Percentiles rank a stretch among this genome's conserved stretches.
Evolutionary conservation across 2,329 filamentous ascomycete genomes (phyloP).

Genomic region (Rhynchosporium agropyri): DNA sequence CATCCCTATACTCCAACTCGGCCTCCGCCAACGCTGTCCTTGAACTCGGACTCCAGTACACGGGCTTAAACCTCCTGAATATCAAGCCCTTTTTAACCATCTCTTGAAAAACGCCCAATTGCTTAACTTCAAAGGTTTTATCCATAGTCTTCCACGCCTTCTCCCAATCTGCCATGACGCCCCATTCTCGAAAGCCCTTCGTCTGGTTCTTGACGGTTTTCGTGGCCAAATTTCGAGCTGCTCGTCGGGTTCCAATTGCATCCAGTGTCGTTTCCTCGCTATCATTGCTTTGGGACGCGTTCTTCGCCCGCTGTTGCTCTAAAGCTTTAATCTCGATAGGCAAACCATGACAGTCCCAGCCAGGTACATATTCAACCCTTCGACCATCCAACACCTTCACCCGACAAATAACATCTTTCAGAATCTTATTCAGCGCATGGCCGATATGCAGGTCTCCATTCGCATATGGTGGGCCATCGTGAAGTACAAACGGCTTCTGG

Average conservation of each 20-base stretch:
- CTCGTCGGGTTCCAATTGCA: conserved; percentile 62
- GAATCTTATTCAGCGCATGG: conserved; percentile 93
- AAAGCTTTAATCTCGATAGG: conserved; percentile 97
- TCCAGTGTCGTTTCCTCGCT: conserved; percentile 45
- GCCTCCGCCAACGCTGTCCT: conserved; percentile 80
- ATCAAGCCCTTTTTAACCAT: conserved; percentile 75
- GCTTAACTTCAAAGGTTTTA: conserved; percentile 70
- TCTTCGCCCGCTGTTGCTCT: conserved; percentile 36
- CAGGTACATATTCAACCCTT: conserved; percentile 79
- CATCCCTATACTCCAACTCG: conserved; percentile 80
- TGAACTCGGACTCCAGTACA: conserved; percentile 84
- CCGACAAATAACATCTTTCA: conserved; percentile 91
- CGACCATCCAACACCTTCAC: conserved; percentile 78
- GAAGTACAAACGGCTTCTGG: conserved; percentile 70
- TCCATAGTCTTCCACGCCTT: conserved; percentile 80
- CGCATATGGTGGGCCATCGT: conserved; percentile 96
- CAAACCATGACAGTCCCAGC: conserved; percentile 97
- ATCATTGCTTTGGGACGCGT: conserved; percentile 19
- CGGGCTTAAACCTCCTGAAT: conserved; percentile 78
- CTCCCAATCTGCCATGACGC: conserved; percentile 81
- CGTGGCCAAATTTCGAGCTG: conserved; percentile 66
- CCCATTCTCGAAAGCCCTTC: conserved; percentile 72
- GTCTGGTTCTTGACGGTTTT: conserved; percentile 74
- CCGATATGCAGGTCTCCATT: conserved; percentile 91
- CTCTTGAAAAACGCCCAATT: conserved; percentile 73